Percentiles rank a stretch among this genome's conserved stretches.
Evolutionary conservation across 805 yeast species (phyloP).

Genomic region (Candida lessepsii): DNA sequence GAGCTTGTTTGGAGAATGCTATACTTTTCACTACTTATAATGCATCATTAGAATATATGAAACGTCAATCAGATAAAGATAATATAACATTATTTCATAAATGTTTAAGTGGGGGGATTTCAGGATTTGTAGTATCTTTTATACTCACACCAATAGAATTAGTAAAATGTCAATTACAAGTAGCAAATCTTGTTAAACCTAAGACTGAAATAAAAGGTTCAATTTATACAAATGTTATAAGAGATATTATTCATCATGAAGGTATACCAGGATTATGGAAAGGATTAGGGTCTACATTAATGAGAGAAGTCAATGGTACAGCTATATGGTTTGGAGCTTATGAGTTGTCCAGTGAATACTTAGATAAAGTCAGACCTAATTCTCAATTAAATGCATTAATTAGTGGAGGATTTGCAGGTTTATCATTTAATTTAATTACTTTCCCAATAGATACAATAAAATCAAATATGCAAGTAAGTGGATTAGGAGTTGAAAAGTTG

Average conservation of each 20-base stretch:
- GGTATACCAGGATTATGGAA: constrained; percentile 82
- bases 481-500: constrained; percentile 18
- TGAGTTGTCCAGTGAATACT: constrained; percentile 49
- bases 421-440: constrained; percentile 72
- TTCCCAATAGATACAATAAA: constrained; percentile 93
- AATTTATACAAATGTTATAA: constrained; percentile 31
- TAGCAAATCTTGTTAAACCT: constrained; percentile 33
- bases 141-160: constrained; percentile 90
- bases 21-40: constrained; percentile 70
- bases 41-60: constrained; percentile 30
- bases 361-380: constrained; percentile 28
- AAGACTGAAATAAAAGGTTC: neutral
- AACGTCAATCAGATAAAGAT: neutral
- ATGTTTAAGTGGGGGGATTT: constrained; percentile 70
- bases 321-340: constrained; percentile 94
- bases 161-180: constrained; percentile 85
- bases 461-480: constrained; percentile 74
- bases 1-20: constrained; percentile 90
- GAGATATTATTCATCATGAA: constrained; percentile 40
- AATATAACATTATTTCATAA: constrained; percentile 44
- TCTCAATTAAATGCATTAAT: constrained; percentile 55
- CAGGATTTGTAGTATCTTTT: constrained; percentile 81
- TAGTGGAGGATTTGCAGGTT: constrained; percentile 87
- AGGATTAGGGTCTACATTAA: constrained; percentile 78
- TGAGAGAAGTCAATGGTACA: constrained; percentile 86